phyloP scores from a whole-genome alignment of 2,329 filamentous ascomycete genomes.

The Apiospora kogelbergensis region DNA sequence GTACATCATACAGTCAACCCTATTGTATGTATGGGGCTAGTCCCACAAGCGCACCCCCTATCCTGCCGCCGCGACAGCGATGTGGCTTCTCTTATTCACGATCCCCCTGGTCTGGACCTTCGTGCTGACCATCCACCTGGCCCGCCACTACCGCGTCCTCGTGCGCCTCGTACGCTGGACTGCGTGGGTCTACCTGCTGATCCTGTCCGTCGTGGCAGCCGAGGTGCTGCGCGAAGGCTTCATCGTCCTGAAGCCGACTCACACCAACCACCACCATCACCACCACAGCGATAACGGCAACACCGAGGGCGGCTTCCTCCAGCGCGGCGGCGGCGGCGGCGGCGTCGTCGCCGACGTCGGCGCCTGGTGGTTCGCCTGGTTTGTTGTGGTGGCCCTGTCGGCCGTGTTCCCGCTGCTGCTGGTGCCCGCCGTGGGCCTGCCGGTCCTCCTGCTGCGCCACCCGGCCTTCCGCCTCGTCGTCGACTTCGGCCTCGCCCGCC shows the following conservation, averaged over 20 bases:
- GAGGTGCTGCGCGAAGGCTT: constrained; percentile 24
- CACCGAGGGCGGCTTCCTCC: background rate
- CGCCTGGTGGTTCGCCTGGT: constrained; percentile 23
- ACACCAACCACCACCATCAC: constrained; percentile 10
- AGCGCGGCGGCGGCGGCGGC: background rate
- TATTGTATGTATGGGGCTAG: background rate
- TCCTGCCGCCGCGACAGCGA: constrained; percentile 7
- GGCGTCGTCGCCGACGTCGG: constrained; percentile 20
- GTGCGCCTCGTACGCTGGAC: constrained; percentile 24
- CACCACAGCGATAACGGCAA: background rate
- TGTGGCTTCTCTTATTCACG: constrained; percentile 21
- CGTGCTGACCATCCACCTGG: constrained; percentile 23
- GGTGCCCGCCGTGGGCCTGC: constrained; percentile 6
- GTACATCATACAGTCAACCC: background rate
- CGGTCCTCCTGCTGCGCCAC: constrained; percentile 11
- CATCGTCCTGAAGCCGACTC: constrained; percentile 9
- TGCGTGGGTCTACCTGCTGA: constrained; percentile 20
- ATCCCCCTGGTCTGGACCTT: constrained; percentile 19
- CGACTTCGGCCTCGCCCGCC: constrained; percentile 11
- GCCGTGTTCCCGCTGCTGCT: constrained; percentile 10
- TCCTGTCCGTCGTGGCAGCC: constrained; percentile 20
- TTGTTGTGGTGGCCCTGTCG: constrained; percentile 14
- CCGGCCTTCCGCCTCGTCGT: constrained; percentile 9
- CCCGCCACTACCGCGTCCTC: constrained; percentile 20
- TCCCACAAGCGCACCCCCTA: background rate